These are phyloP conservation scores for Arthromyces matolae DNA, from an alignment of 768 basidiomycete species.

Conservation along the genomic window DNA sequence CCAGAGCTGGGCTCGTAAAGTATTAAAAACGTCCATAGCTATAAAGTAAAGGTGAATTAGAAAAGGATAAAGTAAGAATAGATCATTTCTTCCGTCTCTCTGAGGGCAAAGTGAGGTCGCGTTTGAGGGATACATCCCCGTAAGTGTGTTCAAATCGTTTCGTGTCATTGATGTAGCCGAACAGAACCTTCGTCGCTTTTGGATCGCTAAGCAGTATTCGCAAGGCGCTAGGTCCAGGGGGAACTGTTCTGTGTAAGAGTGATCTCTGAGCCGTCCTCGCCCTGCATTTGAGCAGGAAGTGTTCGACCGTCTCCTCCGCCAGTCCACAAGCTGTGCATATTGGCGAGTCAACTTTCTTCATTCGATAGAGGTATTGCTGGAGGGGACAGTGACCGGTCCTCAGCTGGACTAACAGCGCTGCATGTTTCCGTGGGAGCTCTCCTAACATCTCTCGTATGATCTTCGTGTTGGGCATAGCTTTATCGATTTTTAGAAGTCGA, in stretches of 20 bases:
- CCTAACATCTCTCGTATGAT: slow-evolving; percentile 9
- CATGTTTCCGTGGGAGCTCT: slow-evolving; percentile 10
- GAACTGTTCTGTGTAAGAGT: not conserved
- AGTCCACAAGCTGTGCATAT: slow-evolving; percentile 23
- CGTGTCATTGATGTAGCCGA: too few relatives aligned
- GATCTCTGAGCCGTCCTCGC: slow-evolving; percentile 5
- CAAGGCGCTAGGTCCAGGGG: not conserved
- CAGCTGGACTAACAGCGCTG: slow-evolving; percentile 27
- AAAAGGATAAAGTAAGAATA: too few relatives aligned
- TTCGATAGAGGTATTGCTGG: slow-evolving; percentile 26
- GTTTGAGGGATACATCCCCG: too few relatives aligned
- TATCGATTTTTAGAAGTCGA: slow-evolving; percentile 9
- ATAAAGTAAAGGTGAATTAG: too few relatives aligned
- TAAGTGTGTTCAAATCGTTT: too few relatives aligned
- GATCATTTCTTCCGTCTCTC: too few relatives aligned
- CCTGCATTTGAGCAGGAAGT: slow-evolving; percentile 28
- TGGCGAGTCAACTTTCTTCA: slow-evolving; percentile 21
- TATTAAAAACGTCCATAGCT: too few relatives aligned
- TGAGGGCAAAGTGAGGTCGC: too few relatives aligned
- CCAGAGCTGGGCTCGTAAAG: too few relatives aligned
- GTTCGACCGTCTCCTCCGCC: slow-evolving; percentile 23
- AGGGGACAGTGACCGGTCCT: slow-evolving; percentile 28
- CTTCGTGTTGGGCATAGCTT: slow-evolving; percentile 7
- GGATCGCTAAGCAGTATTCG: too few relatives aligned
- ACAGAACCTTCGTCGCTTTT: too few relatives aligned